phyloP scores from a whole-genome alignment of 148 eudicot species.

The Rhododendron simsii region DNA sequence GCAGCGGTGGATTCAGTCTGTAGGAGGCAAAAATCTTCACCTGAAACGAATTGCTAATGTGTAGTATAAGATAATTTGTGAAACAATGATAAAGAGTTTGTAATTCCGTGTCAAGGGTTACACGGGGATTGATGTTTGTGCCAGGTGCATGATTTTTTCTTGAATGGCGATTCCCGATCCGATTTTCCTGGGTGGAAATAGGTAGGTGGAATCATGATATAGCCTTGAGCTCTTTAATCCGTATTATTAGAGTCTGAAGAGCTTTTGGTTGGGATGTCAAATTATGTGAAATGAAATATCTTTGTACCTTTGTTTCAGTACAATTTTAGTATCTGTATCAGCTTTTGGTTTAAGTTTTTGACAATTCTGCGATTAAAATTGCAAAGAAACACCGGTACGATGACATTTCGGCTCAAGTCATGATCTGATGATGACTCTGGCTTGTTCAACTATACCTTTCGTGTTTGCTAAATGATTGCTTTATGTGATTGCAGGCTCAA shows the following conservation, averaged over 20 bases:
- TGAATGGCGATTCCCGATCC: slow-evolving; percentile 8
- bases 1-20: not conserved
- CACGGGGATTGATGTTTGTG: not conserved
- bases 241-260: not conserved
- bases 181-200: not conserved
- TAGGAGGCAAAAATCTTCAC: not conserved
- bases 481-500: slow-evolving; percentile 7
- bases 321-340: not conserved
- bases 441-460: not conserved
- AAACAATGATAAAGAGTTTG: not conserved
- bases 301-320: not conserved
- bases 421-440: not conserved
- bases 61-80: not conserved
- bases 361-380: not conserved
- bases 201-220: not conserved
- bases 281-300: not conserved
- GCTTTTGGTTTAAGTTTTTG: no score
- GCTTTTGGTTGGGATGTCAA: not conserved
- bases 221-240: not conserved
- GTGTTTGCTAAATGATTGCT: not conserved
- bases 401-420: no score
- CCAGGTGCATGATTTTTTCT: not conserved
- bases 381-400: not conserved
- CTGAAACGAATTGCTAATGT: not conserved
- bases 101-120: not conserved